These are phyloP conservation scores for Aspergillus sclerotiicarbonarius DNA, from an alignment of 495 filamentous ascomycete genomes.

Conservation along the genomic window DNA sequence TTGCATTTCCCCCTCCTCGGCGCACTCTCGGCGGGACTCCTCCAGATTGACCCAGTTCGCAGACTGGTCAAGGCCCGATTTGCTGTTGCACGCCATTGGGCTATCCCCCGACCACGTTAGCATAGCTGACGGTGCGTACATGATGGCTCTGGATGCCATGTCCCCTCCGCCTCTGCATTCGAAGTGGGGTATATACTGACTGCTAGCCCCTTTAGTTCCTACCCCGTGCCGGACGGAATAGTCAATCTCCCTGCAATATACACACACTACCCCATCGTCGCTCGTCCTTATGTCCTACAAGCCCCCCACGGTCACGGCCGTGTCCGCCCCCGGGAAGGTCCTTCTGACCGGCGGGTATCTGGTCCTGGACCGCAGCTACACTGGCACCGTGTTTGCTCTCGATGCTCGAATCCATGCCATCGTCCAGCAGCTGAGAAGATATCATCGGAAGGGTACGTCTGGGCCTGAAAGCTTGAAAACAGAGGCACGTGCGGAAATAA, in stretches of 20 bases:
- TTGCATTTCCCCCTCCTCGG: too few relatives aligned
- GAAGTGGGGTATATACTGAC: not conserved
- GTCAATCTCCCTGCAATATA: not conserved
- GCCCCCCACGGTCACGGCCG: slow-evolving; percentile 47
- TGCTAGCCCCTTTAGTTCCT: too few relatives aligned
- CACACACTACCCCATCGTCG: not conserved
- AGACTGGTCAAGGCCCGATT: too few relatives aligned
- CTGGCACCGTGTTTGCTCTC: slow-evolving; percentile 89
- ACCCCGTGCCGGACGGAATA: too few relatives aligned
- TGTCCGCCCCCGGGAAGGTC: slow-evolving; percentile 95
- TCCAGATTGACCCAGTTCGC: too few relatives aligned
- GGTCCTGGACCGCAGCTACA: slow-evolving; percentile 84
- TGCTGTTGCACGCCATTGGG: too few relatives aligned
- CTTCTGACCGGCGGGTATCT: slow-evolving; percentile 93
- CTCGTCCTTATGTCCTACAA: slow-evolving; percentile 14
- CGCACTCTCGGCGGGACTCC: too few relatives aligned
- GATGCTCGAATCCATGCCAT: slow-evolving; percentile 89
- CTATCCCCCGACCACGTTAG: too few relatives aligned
- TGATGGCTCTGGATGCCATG: too few relatives aligned
- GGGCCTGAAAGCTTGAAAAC: too few relatives aligned
- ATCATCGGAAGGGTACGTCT: slow-evolving; percentile 27
- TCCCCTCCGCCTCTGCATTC: too few relatives aligned
- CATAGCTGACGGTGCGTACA: too few relatives aligned
- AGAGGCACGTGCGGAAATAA: slow-evolving; percentile 16
- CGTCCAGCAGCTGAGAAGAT: slow-evolving; percentile 54